A percentile compares a stretch with the other conserved stretches of the same genome.
phyloP scores from a whole-genome alignment of 176 grass and related monocot species.

The Alloteropsis semialata region DNA sequence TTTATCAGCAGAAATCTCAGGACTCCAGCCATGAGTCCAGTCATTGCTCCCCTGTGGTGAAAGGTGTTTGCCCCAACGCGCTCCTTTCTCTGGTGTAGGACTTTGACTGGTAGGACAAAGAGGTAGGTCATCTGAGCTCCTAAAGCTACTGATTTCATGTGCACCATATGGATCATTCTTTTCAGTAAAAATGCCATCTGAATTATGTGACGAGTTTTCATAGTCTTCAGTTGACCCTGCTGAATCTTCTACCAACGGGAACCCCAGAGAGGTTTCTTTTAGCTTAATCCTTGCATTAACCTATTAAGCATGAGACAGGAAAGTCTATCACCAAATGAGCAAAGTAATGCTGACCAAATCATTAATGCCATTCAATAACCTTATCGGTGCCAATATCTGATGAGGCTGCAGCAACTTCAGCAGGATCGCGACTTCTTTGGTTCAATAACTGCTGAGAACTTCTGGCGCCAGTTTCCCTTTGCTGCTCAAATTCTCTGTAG shows the following conservation, averaged over 20 bases:
- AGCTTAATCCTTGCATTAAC: slow-evolving; percentile 65
- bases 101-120: slow-evolving; percentile 47
- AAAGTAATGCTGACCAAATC: neutral
- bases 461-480: slow-evolving; percentile 69
- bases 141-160: slow-evolving; percentile 60
- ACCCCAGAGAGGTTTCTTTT: slow-evolving; percentile 53
- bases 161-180: slow-evolving; percentile 67
- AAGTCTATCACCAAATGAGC: neutral
- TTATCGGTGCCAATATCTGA: slow-evolving; percentile 65
- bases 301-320: slow-evolving; percentile 38
- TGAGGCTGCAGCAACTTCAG: slow-evolving; percentile 50
- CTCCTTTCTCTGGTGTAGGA: slow-evolving; percentile 49
- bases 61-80: slow-evolving; percentile 41
- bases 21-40: slow-evolving; percentile 70
- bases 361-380: slow-evolving; percentile 50
- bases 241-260: slow-evolving; percentile 58
- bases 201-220: slow-evolving; percentile 79
- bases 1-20: slow-evolving; percentile 55
- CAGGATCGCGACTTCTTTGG: slow-evolving; percentile 59
- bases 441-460: slow-evolving; percentile 68
- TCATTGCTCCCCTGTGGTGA: slow-evolving; percentile 77
- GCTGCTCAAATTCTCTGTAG: slow-evolving; percentile 97
- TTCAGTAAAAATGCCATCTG: slow-evolving; percentile 77
- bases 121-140: slow-evolving; percentile 41
- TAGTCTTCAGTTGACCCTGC: slow-evolving; percentile 81